A percentile compares a stretch with the other conserved stretches of the same genome.
phyloP scores from a whole-genome alignment of 768 basidiomycete species.

The Calocybe cyanea region DNA sequence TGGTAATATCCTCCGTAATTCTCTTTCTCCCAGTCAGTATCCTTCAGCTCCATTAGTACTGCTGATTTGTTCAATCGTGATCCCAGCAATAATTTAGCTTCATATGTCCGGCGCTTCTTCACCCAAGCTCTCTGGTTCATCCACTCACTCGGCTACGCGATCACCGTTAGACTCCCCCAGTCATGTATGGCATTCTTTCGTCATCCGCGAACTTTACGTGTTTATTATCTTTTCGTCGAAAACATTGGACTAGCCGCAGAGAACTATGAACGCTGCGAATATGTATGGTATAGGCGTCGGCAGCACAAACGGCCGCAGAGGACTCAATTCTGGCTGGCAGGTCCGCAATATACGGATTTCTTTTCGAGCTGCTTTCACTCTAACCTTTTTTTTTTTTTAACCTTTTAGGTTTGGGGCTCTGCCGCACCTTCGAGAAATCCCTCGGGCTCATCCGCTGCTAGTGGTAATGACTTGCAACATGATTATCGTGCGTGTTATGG shows the following conservation, averaged over 20 bases:
- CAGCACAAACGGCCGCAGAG: conserved; percentile 44
- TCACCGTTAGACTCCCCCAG: conserved; percentile 61
- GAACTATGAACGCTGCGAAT: conserved; percentile 43
- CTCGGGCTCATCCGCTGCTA: conserved; percentile 58
- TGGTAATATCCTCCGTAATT: conserved; percentile 15
- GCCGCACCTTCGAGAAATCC: conserved; percentile 51
- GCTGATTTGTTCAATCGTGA: too few species aligned
- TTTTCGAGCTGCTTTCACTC: conserved; percentile 15
- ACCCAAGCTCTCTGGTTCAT: conserved; percentile 67
- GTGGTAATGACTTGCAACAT: conserved; percentile 43
- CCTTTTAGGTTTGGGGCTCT: conserved; percentile 64
- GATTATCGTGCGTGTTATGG: conserved; percentile 48
- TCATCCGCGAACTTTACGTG: conserved; percentile 3
- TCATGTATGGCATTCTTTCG: conserved; percentile 37
- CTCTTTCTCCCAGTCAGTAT: conserved; percentile 9
- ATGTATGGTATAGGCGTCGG: conserved; percentile 53
- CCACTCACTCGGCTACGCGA: conserved; percentile 58
- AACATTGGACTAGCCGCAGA: conserved; percentile 36
- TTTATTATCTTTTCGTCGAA: conserved; percentile 1
- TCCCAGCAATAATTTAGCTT: conserved; percentile 17
- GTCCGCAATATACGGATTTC: conserved; percentile 42
- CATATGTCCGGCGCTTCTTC: conserved; percentile 43
- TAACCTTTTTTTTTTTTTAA: conserved; percentile 2
- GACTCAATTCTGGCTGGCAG: conserved; percentile 65
- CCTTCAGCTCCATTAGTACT: not conserved